Evolutionary conservation across 2,329 filamentous ascomycete species (phyloP), one percentile per base, ranked within the genome.

Genomic region (Ophiosphaerella korrae): DNA sequence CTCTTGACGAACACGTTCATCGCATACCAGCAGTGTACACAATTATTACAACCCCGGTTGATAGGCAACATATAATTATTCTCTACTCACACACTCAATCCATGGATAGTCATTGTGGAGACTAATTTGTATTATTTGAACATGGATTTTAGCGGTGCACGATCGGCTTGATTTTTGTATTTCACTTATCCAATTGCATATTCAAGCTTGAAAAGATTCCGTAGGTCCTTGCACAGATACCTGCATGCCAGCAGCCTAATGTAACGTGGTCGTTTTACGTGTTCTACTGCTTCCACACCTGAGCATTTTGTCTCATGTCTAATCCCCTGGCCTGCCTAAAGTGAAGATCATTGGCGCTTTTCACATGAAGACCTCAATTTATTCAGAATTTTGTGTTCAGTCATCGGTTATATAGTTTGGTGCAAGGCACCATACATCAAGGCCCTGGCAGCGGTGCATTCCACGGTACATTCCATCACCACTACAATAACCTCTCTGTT

Each of bases 401-500:
- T 36, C n/a, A 7, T 45, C 18, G 7, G 35, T 16, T 51, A 52
- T 49, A 49, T 31, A 49, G 40, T 38, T 5, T 31, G 21, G 31
- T 31, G 33, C 13, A 18, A 35, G 41, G 54, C 43, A 48, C 36
- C 41, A 62, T 64, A 43, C 54, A 50, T 55, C 63, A 41, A 57
- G 50, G 42, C 48, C 40, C 50, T 26, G 42, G 55, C 50, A 58
- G 58, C 57, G 24, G 39, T 62, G 46, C 62, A 71, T 71, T 72
- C 61, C 61, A 61, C 49, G 48, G 50, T 44, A 50, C 64, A 71
- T 67, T 71, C 68, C 66, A 57, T 55, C 42, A 42, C 35, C 43
- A 53, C 46, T 51, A 14, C 45, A 53, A 57, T 38, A 39, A 29
- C 31, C 39, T 21, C 37, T 47, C 31, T 31, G 26, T 49, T 46